phyloP scores from a whole-genome alignment of 768 basidiomycete species.

The Panus rudis region DNA sequence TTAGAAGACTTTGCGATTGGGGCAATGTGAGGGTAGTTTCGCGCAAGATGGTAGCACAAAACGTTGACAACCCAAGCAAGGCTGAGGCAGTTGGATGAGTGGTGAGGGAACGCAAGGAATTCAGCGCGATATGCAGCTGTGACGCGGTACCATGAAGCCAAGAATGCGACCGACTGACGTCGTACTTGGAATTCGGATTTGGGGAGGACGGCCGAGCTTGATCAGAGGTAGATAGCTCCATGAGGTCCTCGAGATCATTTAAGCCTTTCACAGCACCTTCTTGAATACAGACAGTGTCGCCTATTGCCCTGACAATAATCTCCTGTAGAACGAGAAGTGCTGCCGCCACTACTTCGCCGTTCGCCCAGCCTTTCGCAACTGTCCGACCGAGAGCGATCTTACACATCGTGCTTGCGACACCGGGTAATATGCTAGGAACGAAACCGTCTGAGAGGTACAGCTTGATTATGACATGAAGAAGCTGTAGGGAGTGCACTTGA shows the following conservation, averaged over 20 bases:
- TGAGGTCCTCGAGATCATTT: conserved; percentile 60
- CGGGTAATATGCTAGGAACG: conserved; percentile 71
- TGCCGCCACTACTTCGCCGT: conserved; percentile 56
- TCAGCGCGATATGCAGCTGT: conserved; percentile 79
- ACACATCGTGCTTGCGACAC: conserved; percentile 70
- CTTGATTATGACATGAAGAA: conserved; percentile 46
- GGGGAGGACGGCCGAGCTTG: neutral
- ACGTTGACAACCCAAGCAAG: conserved; percentile 45
- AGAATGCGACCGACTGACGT: conserved; percentile 43
- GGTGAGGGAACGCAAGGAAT: conserved; percentile 62
- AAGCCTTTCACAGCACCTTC: conserved; percentile 52
- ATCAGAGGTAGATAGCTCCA: conserved; percentile 19
- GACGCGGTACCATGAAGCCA: conserved; percentile 82
- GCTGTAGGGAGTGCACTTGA: conserved; percentile 55
- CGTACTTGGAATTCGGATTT: neutral
- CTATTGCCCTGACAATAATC: conserved; percentile 50
- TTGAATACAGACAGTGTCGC: conserved; percentile 58
- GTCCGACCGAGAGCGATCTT: conserved; percentile 57
- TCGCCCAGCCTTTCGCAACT: conserved; percentile 59
- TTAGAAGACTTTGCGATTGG: conserved; percentile 56
- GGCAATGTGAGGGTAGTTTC: conserved; percentile 58
- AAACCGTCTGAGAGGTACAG: conserved; percentile 45
- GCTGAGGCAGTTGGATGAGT: conserved; percentile 68
- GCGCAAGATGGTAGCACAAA: conserved; percentile 49
- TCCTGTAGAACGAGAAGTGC: conserved; percentile 52